Conservation (phyloP, 2,329 filamentous ascomycete genomes). For the Fusarium goolgardi region DNA sequence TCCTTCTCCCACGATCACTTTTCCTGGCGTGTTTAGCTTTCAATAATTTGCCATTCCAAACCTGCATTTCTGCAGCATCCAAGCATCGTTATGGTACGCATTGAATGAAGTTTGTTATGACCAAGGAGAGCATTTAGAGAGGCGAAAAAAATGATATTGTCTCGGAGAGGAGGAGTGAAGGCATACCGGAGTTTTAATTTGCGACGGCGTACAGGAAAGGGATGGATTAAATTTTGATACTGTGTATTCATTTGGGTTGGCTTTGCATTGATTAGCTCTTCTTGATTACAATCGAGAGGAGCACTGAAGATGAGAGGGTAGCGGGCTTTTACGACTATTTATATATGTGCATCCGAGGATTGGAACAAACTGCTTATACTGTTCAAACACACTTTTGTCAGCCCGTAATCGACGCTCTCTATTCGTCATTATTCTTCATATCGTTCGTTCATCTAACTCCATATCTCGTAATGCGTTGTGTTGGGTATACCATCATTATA, state of each 20-base stretch:
- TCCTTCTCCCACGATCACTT: conserved; percentile 39
- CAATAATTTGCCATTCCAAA: conserved; percentile 31
- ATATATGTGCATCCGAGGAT: conserved; percentile 42
- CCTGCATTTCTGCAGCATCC: conserved; percentile 29
- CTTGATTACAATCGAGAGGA: conserved; percentile 27
- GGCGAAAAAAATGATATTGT: conserved; percentile 22
- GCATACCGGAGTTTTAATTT: conserved; percentile 37
- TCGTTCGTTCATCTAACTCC: background rate
- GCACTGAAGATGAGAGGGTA: conserved; percentile 28
- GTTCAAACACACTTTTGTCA: conserved; percentile 9
- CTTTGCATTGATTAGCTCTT: conserved; percentile 35
- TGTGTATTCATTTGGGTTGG: conserved; percentile 38
- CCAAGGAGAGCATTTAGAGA: conserved; percentile 16
- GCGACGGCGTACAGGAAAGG: conserved; percentile 42
- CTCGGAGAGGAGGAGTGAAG: conserved; percentile 24
- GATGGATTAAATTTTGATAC: conserved; percentile 34
- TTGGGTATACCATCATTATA: conserved; percentile 33
- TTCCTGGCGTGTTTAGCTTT: conserved; percentile 22
- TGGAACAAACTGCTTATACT: conserved; percentile 38
- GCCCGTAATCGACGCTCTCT: background rate
- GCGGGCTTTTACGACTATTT: conserved; percentile 38
- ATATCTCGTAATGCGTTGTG: background rate
- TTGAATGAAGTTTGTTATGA: conserved; percentile 33
- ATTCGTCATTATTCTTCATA: background rate
- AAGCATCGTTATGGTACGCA: conserved; percentile 33